These are phyloP conservation scores for Chalciporus sp. DNA, from an alignment of 1,284 basidiomycete species.

Conservation along the genomic window DNA sequence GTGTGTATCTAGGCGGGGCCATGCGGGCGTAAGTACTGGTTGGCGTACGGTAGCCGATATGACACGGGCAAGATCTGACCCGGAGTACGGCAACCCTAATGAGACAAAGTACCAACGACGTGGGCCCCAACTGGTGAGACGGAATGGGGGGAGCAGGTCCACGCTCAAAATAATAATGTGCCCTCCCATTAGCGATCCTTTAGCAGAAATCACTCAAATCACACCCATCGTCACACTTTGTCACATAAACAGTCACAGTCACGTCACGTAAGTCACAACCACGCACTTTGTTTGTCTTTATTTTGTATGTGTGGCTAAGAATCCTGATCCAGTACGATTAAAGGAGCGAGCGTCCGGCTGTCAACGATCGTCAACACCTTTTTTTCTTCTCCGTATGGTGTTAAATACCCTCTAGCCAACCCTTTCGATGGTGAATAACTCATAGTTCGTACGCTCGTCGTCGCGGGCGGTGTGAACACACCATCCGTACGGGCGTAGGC, in stretches of 20 bases:
- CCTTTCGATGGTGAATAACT: conserved; percentile 34
- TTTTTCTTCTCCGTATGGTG: conserved; percentile 39
- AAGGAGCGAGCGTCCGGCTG: conserved; percentile 38
- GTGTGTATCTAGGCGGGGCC: background rate
- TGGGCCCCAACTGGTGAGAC: no score
- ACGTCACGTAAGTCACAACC: background rate
- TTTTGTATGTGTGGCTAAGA: conserved; percentile 32
- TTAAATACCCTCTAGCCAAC: conserved; percentile 37
- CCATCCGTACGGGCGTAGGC: conserved; percentile 39
- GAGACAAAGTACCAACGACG: conserved; percentile 24
- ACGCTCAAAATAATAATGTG: background rate
- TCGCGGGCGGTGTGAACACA: conserved; percentile 47
- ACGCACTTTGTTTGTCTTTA: conserved; percentile 18
- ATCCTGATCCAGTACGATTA: conserved; percentile 26
- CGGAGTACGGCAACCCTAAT: background rate
- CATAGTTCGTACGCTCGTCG: conserved; percentile 47
- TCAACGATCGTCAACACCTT: conserved; percentile 50
- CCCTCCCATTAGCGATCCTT: conserved; percentile 16
- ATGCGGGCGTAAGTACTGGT: no score
- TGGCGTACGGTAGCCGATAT: background rate
- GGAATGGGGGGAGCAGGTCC: no score
- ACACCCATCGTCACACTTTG: conserved; percentile 8
- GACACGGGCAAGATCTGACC: background rate
- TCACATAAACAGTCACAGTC: conserved; percentile 7
- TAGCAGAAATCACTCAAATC: conserved; percentile 35